phyloP scores from a whole-genome alignment of 1,284 basidiomycete genomes.

The Tilletia horrida region DNA sequence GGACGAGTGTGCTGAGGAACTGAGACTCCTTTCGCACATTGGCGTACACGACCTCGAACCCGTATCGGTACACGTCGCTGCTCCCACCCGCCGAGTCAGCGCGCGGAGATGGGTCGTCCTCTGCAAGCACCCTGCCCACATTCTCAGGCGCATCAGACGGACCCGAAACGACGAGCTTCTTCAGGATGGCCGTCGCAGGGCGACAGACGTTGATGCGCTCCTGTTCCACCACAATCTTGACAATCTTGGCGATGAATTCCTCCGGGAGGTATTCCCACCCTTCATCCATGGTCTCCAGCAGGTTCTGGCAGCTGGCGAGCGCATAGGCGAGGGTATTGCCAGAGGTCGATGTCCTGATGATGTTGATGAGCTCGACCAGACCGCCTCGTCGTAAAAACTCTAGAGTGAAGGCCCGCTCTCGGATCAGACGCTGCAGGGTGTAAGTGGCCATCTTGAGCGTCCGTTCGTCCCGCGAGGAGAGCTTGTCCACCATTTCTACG shows the following conservation, averaged over 20 bases:
- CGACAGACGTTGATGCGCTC: constrained; percentile 77
- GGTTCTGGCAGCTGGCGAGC: constrained; percentile 75
- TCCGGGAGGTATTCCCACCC: constrained; percentile 71
- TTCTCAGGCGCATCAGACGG: constrained; percentile 29
- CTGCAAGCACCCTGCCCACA: constrained; percentile 21
- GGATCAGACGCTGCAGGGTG: constrained; percentile 77
- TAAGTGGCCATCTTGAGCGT: constrained; percentile 68
- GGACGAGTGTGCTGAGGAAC: constrained; percentile 48
- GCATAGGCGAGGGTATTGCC: constrained; percentile 87
- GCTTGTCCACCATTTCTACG: constrained; percentile 71
- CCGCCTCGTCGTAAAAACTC: constrained; percentile 80
- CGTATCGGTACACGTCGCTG: constrained; percentile 34
- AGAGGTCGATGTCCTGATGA: constrained; percentile 56
- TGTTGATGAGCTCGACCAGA: constrained; percentile 37
- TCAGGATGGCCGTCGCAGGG: constrained; percentile 90
- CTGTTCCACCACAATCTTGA: constrained; percentile 66
- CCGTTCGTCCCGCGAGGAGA: constrained; percentile 65
- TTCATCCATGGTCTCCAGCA: constrained; percentile 56
- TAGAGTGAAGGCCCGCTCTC: constrained; percentile 83
- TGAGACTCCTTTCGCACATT: constrained; percentile 40
- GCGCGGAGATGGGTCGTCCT: constrained; percentile 3
- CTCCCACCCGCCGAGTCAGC: neutral
- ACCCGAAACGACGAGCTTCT: constrained; percentile 66
- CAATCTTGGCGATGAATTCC: constrained; percentile 71
- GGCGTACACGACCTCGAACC: constrained; percentile 49